Evolutionary conservation across 2,329 filamentous ascomycete species (phyloP).

Genomic region (Rugonectria rugulosa): DNA sequence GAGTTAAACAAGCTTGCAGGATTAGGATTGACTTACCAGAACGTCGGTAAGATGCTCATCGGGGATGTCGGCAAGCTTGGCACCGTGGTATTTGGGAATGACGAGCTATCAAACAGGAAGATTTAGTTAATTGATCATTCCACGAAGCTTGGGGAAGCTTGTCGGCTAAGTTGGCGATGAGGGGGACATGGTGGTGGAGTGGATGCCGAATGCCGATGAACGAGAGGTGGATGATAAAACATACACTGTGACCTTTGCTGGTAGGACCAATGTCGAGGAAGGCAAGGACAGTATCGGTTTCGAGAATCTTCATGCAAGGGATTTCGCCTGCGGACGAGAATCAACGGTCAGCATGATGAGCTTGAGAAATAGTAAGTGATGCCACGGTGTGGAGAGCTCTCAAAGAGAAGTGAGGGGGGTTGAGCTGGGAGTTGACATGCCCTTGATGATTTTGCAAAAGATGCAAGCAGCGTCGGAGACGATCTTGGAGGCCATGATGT

Average conservation of each 20-base stretch:
- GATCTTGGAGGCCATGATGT: slow-evolving; percentile 4
- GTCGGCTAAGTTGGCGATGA: slow-evolving; percentile 1
- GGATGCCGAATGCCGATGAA: background rate
- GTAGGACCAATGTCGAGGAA: slow-evolving; percentile 97
- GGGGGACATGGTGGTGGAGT: background rate
- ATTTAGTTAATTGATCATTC: slow-evolving; percentile 15
- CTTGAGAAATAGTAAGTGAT: background rate
- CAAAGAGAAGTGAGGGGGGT: slow-evolving; percentile 11
- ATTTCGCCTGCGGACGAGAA: slow-evolving; percentile 75
- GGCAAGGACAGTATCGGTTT: slow-evolving; percentile 90
- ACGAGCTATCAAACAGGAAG: slow-evolving; percentile 70
- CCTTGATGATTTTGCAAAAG: slow-evolving; percentile 99
- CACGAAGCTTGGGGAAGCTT: background rate
- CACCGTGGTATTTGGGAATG: slow-evolving; percentile 94
- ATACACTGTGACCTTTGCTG: slow-evolving; percentile 86
- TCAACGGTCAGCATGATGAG: slow-evolving; percentile 26
- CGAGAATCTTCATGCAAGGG: slow-evolving; percentile 94
- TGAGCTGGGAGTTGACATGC: slow-evolving; percentile 48
- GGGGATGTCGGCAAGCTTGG: slow-evolving; percentile 89
- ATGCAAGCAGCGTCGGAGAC: slow-evolving; percentile 68
- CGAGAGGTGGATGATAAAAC: slow-evolving; percentile 39
- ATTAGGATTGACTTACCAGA: slow-evolving; percentile 62
- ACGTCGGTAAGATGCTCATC: slow-evolving; percentile 87
- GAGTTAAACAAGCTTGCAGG: background rate
- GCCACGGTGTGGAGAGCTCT: slow-evolving; percentile 1